These are phyloP conservation scores for Tuber umbilicatum DNA, from an alignment of 495 filamentous ascomycete genomes.

Conservation along the genomic window DNA sequence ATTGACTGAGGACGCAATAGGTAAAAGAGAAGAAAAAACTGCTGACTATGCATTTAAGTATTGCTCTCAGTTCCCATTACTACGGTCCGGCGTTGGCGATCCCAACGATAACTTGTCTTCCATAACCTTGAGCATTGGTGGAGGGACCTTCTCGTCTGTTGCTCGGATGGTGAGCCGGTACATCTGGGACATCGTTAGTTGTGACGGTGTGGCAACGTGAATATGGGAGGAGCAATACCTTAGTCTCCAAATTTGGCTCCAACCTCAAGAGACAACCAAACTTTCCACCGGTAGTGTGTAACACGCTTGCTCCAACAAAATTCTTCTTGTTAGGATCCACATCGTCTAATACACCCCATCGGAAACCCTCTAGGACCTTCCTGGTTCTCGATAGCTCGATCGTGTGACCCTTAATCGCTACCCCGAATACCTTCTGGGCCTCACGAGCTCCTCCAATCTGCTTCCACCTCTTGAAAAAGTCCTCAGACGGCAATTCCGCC, in stretches of 20 bases:
- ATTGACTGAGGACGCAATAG: neutral
- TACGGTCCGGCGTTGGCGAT: slow-evolving; percentile 31
- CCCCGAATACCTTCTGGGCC: slow-evolving; percentile 73
- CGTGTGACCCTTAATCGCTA: slow-evolving; percentile 49
- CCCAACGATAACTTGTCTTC: slow-evolving; percentile 67
- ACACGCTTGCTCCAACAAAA: slow-evolving; percentile 84
- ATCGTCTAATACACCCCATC: slow-evolving; percentile 75
- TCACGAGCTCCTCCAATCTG: slow-evolving; percentile 90
- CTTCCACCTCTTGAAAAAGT: slow-evolving; percentile 98
- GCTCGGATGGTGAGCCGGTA: slow-evolving; percentile 89
- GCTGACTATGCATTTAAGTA: neutral
- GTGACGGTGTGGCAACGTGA: neutral
- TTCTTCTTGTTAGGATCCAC: slow-evolving; percentile 91
- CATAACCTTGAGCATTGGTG: slow-evolving; percentile 74
- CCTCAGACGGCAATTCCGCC: slow-evolving; percentile 71
- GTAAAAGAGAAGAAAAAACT: neutral
- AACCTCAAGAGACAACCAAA: slow-evolving; percentile 86
- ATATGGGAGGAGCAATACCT: slow-evolving; percentile 52
- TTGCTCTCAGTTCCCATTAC: slow-evolving; percentile 8
- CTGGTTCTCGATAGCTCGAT: slow-evolving; percentile 47
- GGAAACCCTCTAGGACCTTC: slow-evolving; percentile 66
- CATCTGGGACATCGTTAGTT: slow-evolving; percentile 59
- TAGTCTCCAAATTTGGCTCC: slow-evolving; percentile 88
- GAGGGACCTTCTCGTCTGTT: slow-evolving; percentile 82
- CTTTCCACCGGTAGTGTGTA: slow-evolving; percentile 81